Percentiles rank a stretch among this genome's conserved stretches.
Conservation (phyloP, 2,329 filamentous ascomycete genomes). For the Neonectria magnoliae region DNA sequence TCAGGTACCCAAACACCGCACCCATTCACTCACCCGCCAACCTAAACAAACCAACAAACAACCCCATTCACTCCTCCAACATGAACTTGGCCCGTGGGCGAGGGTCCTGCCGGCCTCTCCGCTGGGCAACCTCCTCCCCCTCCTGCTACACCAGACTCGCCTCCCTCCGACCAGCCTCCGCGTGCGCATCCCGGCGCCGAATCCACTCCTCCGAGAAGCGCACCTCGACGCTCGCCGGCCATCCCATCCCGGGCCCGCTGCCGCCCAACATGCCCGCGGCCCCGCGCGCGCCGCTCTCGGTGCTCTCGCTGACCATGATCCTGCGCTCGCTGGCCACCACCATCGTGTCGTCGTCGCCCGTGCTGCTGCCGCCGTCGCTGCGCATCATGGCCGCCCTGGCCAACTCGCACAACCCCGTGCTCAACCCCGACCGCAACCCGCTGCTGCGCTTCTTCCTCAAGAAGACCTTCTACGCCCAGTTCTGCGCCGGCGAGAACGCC, state of each 20-base stretch:
- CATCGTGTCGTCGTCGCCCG: constrained; percentile 73
- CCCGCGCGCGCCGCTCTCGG: constrained; percentile 63
- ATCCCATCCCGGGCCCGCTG: constrained; percentile 45
- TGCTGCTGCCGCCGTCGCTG: constrained; percentile 77
- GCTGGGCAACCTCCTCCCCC: constrained; percentile 35
- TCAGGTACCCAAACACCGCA: background rate
- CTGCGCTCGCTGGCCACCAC: constrained; percentile 76
- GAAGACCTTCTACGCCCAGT: constrained; percentile 89
- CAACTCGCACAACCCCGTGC: constrained; percentile 70
- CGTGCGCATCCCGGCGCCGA: constrained; percentile 34
- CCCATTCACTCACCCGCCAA: background rate
- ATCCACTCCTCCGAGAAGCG: constrained; percentile 52
- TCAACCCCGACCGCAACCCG: constrained; percentile 81
- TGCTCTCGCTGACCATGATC: constrained; percentile 73
- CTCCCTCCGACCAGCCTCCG: constrained; percentile 26
- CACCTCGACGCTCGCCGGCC: constrained; percentile 48
- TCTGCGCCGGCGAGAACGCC: constrained; percentile 83
- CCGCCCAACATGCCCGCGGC: constrained; percentile 39
- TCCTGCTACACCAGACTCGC: constrained; percentile 27
- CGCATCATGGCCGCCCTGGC: constrained; percentile 75
- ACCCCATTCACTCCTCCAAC: constrained; percentile 17
- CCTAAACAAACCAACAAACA: background rate
- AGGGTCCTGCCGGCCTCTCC: constrained; percentile 41
- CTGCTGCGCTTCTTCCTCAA: constrained; percentile 77
- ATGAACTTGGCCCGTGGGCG: constrained; percentile 42